Conservation (phyloP, 169 alveolate genomes). For the Prorocentrum cordatum region DNA sequence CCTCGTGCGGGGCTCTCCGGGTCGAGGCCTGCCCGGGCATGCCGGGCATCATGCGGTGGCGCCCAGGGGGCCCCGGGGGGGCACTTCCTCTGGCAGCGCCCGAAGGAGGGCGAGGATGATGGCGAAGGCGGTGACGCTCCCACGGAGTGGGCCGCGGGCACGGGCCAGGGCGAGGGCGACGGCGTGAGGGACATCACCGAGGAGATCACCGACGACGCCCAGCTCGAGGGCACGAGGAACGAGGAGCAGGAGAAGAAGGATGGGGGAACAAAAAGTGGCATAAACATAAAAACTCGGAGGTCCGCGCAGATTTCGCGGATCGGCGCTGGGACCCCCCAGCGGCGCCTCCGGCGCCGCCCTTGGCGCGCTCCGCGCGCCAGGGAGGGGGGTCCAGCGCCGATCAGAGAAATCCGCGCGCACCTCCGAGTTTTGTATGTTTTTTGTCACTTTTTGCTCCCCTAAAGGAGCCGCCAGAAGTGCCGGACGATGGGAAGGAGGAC, state of each 20-base stretch:
- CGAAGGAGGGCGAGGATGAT: neutral
- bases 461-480: neutral
- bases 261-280: neutral
- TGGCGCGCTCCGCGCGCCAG: too few species aligned
- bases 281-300: too few species aligned
- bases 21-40: too few species aligned
- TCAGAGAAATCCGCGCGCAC: too few species aligned
- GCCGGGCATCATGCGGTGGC: too few species aligned
- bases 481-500: neutral
- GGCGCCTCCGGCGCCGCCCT: too few species aligned
- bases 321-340: too few species aligned
- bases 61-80: neutral
- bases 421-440: too few species aligned
- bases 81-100: neutral
- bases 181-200: constrained; percentile 44
- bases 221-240: constrained; percentile 35
- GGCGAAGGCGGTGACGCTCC: neutral
- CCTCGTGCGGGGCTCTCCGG: neutral
- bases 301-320: too few species aligned
- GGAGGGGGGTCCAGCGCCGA: too few species aligned
- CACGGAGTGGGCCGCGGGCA: constrained; percentile 41
- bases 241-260: constrained; percentile 41
- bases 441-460: too few species aligned
- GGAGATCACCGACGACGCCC: constrained; percentile 60
- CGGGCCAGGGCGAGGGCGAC: constrained; percentile 46